phyloP scores from a whole-genome alignment of 352 stramenopile species.

The Achlya hypogyna region DNA sequence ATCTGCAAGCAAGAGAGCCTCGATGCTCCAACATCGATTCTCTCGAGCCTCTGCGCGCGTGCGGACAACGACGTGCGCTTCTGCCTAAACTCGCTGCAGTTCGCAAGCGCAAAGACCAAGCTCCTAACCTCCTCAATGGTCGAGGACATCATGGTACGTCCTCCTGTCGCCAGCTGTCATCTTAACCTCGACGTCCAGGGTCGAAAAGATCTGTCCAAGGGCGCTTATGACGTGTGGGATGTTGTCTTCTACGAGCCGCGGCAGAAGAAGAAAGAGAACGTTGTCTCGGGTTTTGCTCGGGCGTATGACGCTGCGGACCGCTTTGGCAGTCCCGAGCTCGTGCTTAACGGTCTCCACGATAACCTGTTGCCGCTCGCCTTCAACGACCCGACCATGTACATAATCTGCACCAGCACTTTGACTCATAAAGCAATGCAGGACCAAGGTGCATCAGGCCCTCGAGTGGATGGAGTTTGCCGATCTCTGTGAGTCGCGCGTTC shows the following conservation, averaged over 20 bases:
- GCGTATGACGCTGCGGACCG: constrained; percentile 61
- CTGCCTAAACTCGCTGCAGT: constrained; percentile 95
- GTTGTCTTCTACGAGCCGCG: constrained; percentile 65
- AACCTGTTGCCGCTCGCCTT: constrained; percentile 84
- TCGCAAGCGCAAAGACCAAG: constrained; percentile 63
- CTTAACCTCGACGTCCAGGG: neutral
- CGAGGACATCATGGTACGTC: constrained; percentile 14
- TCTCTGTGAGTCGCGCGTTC: constrained; percentile 49
- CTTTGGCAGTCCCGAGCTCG: constrained; percentile 65
- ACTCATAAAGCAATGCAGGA: constrained; percentile 2
- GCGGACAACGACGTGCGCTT: constrained; percentile 90
- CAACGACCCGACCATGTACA: constrained; percentile 81
- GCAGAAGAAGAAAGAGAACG: constrained; percentile 37
- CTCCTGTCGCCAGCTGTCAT: neutral
- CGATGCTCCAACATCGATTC: constrained; percentile 46
- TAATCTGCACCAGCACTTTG: neutral
- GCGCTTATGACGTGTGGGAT: constrained; percentile 47
- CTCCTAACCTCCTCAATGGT: constrained; percentile 24
- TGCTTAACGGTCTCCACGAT: constrained; percentile 84
- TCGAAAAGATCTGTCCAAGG: constrained; percentile 21
- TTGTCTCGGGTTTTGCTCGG: constrained; percentile 27
- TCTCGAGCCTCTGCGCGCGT: constrained; percentile 47
- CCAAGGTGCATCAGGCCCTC: constrained; percentile 65
- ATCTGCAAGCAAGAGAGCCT: constrained; percentile 88
- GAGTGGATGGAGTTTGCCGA: constrained; percentile 80